phyloP scores from a whole-genome alignment of 2,329 filamentous ascomycete genomes.

The Herpomyces periplanetae region DNA sequence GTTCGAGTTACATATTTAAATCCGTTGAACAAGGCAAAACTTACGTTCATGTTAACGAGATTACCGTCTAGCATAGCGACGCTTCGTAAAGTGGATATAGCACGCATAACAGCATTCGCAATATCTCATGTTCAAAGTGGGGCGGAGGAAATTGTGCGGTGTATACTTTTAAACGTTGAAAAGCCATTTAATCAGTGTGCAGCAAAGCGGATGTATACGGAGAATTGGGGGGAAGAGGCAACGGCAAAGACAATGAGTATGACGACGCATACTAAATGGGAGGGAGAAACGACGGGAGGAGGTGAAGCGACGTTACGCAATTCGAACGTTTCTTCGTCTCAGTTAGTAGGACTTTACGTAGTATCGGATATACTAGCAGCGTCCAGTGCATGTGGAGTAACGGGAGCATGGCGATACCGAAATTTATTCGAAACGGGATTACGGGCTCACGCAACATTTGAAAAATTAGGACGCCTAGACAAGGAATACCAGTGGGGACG shows the following conservation, averaged over 20 bases:
- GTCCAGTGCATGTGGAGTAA: conserved; percentile 29
- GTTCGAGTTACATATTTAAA: conserved; percentile 29
- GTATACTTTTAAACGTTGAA: conserved; percentile 45
- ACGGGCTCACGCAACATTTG: conserved; percentile 25
- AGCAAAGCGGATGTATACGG: conserved; percentile 18
- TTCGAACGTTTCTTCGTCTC: conserved; percentile 30
- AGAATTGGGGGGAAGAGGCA: conserved; percentile 6
- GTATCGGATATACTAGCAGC: conserved; percentile 42
- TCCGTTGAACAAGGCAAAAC: conserved; percentile 42
- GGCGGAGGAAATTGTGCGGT: conserved; percentile 59
- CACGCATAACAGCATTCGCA: conserved; percentile 49
- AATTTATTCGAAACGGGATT: conserved; percentile 37
- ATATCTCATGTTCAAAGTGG: conserved; percentile 52
- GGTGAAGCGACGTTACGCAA: conserved; percentile 14
- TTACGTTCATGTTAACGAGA: conserved; percentile 44
- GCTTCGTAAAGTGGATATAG: conserved; percentile 48
- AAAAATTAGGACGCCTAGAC: conserved; percentile 29
- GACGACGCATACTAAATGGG: conserved; percentile 5
- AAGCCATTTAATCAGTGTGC: conserved; percentile 30
- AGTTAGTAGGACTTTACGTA: conserved; percentile 42
- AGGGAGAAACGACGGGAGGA: conserved; percentile 5
- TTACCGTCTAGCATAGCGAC: conserved; percentile 33
- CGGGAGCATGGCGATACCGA: conserved; percentile 54
- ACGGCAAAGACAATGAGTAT: conserved; percentile 3
- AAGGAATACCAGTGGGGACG: conserved; percentile 37